These are phyloP conservation scores for Grosmannia penicillata DNA, from an alignment of 2,329 filamentous ascomycete genomes.

Conservation along the genomic window DNA sequence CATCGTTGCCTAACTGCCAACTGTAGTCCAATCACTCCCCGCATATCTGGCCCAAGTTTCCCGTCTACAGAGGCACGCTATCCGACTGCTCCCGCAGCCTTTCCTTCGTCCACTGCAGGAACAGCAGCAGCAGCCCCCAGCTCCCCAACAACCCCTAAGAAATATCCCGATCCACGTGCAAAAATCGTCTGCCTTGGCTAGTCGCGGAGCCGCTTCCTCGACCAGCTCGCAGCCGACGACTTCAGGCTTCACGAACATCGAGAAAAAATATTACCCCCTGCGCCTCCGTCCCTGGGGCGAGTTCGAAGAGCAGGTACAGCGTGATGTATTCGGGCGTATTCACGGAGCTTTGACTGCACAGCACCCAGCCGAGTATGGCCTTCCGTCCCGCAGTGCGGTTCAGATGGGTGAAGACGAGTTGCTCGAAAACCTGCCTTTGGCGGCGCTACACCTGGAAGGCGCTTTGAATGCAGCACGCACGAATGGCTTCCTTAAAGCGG, in stretches of 20 bases:
- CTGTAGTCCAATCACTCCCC: too few relatives aligned
- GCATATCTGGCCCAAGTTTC: too few relatives aligned
- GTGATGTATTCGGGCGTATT: conserved; percentile 1
- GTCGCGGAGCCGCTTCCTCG: too few relatives aligned
- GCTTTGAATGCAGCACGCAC: conserved; percentile 2
- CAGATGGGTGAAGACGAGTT: background rate
- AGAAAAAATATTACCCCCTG: conserved; percentile 1
- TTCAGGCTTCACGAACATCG: background rate
- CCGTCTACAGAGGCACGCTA: too few relatives aligned
- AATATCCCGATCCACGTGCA: too few relatives aligned
- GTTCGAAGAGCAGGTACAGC: conserved; percentile 27
- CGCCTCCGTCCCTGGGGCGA: conserved; percentile 24
- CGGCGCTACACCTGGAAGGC: background rate
- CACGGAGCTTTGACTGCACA: background rate
- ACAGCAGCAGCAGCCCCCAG: too few relatives aligned
- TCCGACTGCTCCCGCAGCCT: too few relatives aligned
- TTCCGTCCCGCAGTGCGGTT: conserved; percentile 1
- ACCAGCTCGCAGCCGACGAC: too few relatives aligned
- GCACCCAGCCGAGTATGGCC: background rate
- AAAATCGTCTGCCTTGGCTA: too few relatives aligned
- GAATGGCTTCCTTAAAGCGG: conserved; percentile 1
- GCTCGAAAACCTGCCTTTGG: conserved; percentile 3
- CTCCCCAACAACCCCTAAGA: too few relatives aligned
- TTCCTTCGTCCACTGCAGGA: too few relatives aligned
- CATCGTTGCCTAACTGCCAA: too few relatives aligned